Conservation (phyloP, 2,329 filamentous ascomycete genomes). For the Neonectria neomacrospora region DNA sequence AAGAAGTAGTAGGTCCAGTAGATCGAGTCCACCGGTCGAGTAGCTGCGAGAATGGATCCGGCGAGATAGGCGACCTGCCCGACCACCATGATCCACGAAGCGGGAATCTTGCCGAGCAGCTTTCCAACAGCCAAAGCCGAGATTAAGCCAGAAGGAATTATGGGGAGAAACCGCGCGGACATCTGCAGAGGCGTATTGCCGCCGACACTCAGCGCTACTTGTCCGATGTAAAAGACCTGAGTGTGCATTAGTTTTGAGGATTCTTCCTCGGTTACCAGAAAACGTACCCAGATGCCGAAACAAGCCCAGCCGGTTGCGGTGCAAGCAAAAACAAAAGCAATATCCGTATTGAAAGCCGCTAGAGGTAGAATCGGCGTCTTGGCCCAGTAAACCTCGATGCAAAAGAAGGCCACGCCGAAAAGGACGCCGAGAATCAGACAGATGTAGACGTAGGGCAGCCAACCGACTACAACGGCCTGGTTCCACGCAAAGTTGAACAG, state of each 20-base stretch:
- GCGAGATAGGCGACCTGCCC: constrained; percentile 53
- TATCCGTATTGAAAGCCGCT: constrained; percentile 17
- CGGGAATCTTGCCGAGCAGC: constrained; percentile 45
- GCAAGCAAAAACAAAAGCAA: constrained; percentile 24
- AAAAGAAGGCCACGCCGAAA: constrained; percentile 43
- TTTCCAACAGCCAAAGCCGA: constrained; percentile 54
- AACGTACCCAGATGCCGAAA: constrained; percentile 25
- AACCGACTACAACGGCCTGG: constrained; percentile 66
- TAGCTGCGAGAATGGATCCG: constrained; percentile 53
- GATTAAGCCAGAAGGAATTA: constrained; percentile 53
- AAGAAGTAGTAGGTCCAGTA: constrained; percentile 71
- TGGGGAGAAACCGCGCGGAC: constrained; percentile 48
- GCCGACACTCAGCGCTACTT: constrained; percentile 51
- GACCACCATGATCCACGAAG: constrained; percentile 52
- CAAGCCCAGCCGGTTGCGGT: constrained; percentile 24
- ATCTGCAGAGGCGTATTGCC: constrained; percentile 54
- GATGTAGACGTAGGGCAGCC: constrained; percentile 65
- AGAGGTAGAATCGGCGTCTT: constrained; percentile 20
- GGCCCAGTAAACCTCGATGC: constrained; percentile 15
- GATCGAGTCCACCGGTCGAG: constrained; percentile 60
- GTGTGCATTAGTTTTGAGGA: background rate
- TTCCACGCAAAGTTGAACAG: constrained; percentile 73
- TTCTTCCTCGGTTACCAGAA: rapidly evolving
- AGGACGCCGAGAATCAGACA: constrained; percentile 65
- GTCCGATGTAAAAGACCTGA: constrained; percentile 18